Percentiles rank a stretch among this genome's conserved stretches.
Conservation (phyloP, 23 red algal genomes). For the Chondrus crispus region DNA sequence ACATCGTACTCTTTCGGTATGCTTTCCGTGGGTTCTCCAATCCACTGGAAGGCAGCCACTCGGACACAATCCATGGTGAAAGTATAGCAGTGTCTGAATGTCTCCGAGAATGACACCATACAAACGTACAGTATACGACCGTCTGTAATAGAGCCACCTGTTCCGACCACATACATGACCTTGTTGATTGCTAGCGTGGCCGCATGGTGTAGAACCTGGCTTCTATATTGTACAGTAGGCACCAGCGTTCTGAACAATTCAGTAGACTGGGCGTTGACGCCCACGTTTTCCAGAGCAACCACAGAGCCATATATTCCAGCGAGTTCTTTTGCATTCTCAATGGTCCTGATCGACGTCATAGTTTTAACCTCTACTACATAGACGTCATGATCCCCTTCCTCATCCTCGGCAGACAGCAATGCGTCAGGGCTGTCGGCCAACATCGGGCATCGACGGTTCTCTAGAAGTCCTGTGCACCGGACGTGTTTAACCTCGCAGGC, state of each 20-base stretch:
- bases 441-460: background rate
- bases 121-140: background rate
- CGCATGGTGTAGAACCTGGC: conserved; percentile 4
- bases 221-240: background rate
- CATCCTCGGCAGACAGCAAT: background rate
- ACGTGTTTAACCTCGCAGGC: background rate
- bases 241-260: background rate
- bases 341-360: background rate
- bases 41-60: background rate
- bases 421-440: background rate
- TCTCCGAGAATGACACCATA: background rate
- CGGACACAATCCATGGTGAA: background rate
- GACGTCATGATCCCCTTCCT: background rate
- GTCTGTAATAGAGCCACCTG: background rate
- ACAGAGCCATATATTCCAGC: background rate
- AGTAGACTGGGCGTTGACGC: background rate
- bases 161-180: background rate
- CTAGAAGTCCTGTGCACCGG: background rate
- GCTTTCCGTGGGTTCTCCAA: background rate
- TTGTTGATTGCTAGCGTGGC: background rate
- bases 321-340: background rate
- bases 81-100: background rate
- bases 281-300: background rate
- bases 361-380: conserved; percentile 1
- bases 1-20: background rate